Evolutionary conservation across 768 basidiomycete species (phyloP).

Genomic region (Rhodotorula paludigena): DNA sequence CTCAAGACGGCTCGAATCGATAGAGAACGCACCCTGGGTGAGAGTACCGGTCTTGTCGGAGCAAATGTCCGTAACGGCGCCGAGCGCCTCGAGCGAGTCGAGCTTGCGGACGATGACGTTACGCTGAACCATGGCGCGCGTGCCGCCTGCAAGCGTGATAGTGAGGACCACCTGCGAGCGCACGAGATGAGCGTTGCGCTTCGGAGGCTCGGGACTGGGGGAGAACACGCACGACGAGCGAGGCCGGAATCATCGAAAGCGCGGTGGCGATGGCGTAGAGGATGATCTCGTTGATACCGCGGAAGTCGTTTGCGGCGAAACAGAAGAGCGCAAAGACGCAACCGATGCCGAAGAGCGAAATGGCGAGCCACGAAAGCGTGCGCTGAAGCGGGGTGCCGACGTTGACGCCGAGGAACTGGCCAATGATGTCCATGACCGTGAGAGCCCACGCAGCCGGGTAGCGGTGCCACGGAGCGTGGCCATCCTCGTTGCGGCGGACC

Average conservation of each 20-base stretch:
- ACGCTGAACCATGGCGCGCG: constrained; percentile 53
- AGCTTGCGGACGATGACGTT: constrained; percentile 49
- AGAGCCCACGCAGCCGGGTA: constrained; percentile 33
- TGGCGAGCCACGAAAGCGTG: constrained; percentile 41
- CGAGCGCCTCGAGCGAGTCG: constrained; percentile 48
- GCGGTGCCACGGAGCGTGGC: constrained; percentile 35
- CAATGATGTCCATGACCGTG: constrained; percentile 30
- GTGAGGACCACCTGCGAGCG: constrained; percentile 49
- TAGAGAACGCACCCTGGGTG: constrained; percentile 44
- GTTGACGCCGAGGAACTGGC: constrained; percentile 50
- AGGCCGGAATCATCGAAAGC: constrained; percentile 38
- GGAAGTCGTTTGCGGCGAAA: constrained; percentile 39
- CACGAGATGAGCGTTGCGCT: no score
- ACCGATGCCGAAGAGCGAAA: constrained; percentile 38
- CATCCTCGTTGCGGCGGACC: constrained; percentile 44
- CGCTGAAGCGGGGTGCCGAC: constrained; percentile 41
- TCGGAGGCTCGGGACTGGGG: no score
- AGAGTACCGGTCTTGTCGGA: constrained; percentile 53
- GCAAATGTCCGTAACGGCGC: constrained; percentile 51
- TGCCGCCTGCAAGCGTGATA: constrained; percentile 55
- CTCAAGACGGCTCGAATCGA: no score
- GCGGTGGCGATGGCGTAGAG: constrained; percentile 36
- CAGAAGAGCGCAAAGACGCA: constrained; percentile 40
- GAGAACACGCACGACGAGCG: constrained; percentile 39
- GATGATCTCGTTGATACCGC: constrained; percentile 38